Percentiles rank a stretch among this genome's conserved stretches.
Evolutionary conservation across 768 basidiomycete genomes (phyloP).

Genomic region (Galerina sulciceps): DNA sequence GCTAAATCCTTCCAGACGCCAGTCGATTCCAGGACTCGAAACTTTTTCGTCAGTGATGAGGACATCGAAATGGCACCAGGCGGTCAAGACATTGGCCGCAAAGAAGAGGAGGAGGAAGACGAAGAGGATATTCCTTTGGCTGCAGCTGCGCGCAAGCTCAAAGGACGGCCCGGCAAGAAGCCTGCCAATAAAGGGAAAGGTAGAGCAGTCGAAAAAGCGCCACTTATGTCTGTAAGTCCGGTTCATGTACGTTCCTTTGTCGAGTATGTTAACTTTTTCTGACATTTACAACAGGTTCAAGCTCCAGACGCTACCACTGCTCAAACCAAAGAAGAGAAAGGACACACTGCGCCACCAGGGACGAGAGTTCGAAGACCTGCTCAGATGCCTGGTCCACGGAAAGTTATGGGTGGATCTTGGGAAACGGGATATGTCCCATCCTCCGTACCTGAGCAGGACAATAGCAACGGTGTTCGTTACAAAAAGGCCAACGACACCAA

Average conservation of each 20-base stretch:
- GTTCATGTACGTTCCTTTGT: not conserved
- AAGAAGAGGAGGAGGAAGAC: conserved; percentile 32
- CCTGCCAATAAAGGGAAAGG: conserved; percentile 24
- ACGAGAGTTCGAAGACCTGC: conserved; percentile 7
- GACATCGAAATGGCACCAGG: conserved; percentile 16
- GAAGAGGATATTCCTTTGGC: conserved; percentile 52
- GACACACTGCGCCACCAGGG: not conserved
- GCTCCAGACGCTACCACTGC: not conserved
- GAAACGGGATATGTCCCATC: conserved; percentile 54
- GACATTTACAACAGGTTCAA: not conserved
- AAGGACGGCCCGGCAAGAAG: conserved; percentile 11
- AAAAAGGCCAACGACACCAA: not conserved
- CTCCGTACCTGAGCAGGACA: conserved; percentile 62
- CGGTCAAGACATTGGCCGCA: conserved; percentile 16
- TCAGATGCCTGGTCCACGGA: not conserved
- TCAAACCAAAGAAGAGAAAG: not conserved
- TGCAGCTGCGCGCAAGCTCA: conserved; percentile 11
- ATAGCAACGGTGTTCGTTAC: conserved; percentile 1
- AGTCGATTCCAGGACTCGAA: not conserved
- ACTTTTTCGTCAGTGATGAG: not conserved
- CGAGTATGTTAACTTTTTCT: not conserved
- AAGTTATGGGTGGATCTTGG: conserved; percentile 26
- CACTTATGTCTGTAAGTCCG: not conserved
- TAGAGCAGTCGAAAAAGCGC: conserved; percentile 9
- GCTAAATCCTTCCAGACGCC: not conserved